Conservation (phyloP, 768 basidiomycete genomes). For the Coprinopsis strossmayeri region DNA sequence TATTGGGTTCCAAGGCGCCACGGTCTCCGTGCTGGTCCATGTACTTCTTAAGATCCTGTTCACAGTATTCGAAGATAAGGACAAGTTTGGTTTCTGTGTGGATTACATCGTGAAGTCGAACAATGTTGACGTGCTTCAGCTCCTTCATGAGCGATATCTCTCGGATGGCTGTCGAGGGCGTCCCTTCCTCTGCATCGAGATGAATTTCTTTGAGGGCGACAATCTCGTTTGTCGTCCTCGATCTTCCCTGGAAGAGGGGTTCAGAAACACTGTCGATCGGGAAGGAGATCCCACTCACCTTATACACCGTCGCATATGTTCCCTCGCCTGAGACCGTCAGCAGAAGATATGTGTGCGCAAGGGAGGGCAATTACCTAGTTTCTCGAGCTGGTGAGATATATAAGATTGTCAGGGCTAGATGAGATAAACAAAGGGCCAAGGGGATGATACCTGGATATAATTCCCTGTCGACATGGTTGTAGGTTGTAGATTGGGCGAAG, state of each 20-base stretch:
- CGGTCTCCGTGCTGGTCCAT: slow-evolving; percentile 98
- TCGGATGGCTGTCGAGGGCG: slow-evolving; percentile 96
- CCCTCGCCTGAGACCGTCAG: slow-evolving; percentile 74
- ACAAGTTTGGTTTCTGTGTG: slow-evolving; percentile 98
- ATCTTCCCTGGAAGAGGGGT: slow-evolving; percentile 62
- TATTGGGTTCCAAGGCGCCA: slow-evolving; percentile 84
- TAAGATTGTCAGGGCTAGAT: too few relatives aligned
- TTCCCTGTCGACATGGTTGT: slow-evolving; percentile 27
- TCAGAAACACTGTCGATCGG: background rate
- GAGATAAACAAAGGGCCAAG: background rate
- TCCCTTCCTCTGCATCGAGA: slow-evolving; percentile 98
- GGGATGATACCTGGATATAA: slow-evolving; percentile 43
- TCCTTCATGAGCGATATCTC: slow-evolving; percentile 99
- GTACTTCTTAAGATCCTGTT: slow-evolving; percentile 97
- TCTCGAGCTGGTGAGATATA: slow-evolving; percentile 69
- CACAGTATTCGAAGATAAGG: slow-evolving; percentile 97
- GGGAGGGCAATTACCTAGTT: slow-evolving; percentile 62
- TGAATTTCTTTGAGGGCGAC: slow-evolving; percentile 99
- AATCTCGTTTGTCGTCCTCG: slow-evolving; percentile 95
- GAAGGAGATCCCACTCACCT: slow-evolving; percentile 41
- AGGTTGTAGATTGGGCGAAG: slow-evolving; percentile 1
- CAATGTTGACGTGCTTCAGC: slow-evolving; percentile 97
- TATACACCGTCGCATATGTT: slow-evolving; percentile 96
- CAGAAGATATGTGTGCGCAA: slow-evolving; percentile 17
- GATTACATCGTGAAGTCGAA: slow-evolving; percentile 96